Percentiles rank a stretch among this genome's conserved stretches.
phyloP scores from a whole-genome alignment of 2,329 filamentous ascomycete genomes.

The Stagonosporopsis rhizophila region DNA sequence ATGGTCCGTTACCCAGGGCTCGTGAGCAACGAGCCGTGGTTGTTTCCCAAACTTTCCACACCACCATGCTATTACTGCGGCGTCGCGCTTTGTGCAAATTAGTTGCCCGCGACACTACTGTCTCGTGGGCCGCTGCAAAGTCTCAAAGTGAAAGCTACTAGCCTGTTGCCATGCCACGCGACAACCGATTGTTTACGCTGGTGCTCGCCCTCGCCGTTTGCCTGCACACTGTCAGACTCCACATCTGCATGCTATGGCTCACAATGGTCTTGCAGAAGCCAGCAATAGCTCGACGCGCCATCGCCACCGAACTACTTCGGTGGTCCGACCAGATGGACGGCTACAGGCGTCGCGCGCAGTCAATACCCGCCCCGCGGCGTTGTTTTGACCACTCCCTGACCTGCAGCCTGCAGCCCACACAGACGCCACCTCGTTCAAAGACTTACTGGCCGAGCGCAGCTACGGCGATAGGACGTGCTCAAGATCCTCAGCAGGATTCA shows the following conservation, averaged over 20 bases:
- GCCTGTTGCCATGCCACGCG: conserved; percentile 17
- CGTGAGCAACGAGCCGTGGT: not conserved
- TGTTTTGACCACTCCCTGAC: not conserved
- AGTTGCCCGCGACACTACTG: not conserved
- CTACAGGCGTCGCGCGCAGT: not conserved
- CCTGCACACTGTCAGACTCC: conserved; percentile 13
- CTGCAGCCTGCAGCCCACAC: not conserved
- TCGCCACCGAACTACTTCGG: conserved; percentile 23
- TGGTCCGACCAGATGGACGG: conserved; percentile 14
- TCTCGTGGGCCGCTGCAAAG: not conserved
- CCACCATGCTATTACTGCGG: not conserved
- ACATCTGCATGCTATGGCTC: conserved; percentile 15
- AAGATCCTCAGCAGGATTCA: not conserved
- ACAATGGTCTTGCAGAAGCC: conserved; percentile 24
- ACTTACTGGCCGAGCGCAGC: not conserved
- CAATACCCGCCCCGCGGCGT: not conserved
- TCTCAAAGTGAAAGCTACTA: conserved; percentile 4
- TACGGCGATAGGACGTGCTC: not conserved
- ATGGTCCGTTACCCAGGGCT: conserved; percentile 1
- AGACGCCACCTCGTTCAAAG: not conserved
- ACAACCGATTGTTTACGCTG: conserved; percentile 10
- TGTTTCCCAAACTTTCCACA: not conserved
- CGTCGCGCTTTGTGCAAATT: not conserved
- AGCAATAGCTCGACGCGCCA: conserved; percentile 16
- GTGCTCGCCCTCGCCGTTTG: conserved; percentile 4